Percentiles rank a stretch among this genome's conserved stretches.
These are phyloP conservation scores for Piper longum DNA, from an alignment of 164 flowering plant genomes.

Conservation along the genomic window DNA sequence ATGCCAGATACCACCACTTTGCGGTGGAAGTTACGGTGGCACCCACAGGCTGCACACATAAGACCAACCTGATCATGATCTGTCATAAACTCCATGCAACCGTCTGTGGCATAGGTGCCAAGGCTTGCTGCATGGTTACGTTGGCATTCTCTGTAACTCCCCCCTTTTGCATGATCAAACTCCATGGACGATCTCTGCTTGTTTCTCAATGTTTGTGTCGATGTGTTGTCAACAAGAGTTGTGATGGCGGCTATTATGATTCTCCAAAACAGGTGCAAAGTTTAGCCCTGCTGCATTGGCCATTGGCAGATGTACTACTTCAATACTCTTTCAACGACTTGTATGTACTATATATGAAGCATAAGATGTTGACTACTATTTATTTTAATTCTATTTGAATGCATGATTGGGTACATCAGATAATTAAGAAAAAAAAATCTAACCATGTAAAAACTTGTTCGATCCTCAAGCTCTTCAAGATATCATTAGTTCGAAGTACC, in stretches of 20 bases:
- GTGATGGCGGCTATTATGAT: background rate
- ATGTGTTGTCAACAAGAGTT: background rate
- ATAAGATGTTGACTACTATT: no score
- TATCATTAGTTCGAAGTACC: no score
- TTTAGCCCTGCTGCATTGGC: no score
- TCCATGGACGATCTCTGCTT: constrained; percentile 1
- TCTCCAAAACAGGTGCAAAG: background rate
- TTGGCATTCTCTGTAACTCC: constrained; percentile 13
- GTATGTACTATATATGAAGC: no score
- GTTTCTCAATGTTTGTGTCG: background rate
- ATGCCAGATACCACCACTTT: background rate
- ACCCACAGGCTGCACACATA: constrained; percentile 21
- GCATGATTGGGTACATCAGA: no score
- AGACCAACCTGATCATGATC: constrained; percentile 4
- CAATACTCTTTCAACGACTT: no score
- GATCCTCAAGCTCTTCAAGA: no score
- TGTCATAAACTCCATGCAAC: constrained; percentile 19
- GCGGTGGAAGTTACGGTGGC: constrained; percentile 25
- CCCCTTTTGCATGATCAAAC: background rate
- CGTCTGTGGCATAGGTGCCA: constrained; percentile 20
- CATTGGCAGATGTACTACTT: no score
- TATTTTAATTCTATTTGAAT: no score
- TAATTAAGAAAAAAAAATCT: no score
- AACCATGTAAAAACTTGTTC: no score
- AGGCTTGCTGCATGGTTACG: constrained; percentile 20